These are phyloP conservation scores for Begonia masoniana DNA, from an alignment of 306 rosid species.

Conservation along the genomic window DNA sequence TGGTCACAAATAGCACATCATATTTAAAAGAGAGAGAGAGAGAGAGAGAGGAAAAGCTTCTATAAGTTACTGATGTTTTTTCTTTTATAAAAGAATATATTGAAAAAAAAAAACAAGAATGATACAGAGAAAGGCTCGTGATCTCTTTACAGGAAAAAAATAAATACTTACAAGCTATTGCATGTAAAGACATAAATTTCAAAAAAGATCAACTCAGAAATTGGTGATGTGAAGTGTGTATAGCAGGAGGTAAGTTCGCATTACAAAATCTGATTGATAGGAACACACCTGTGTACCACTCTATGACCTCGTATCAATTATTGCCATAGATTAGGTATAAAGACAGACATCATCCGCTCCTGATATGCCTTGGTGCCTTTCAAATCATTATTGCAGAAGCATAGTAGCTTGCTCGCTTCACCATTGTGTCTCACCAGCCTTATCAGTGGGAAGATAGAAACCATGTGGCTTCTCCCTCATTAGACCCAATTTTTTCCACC, in stretches of 20 bases:
- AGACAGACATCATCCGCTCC: constrained; percentile 99
- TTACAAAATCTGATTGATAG: background rate
- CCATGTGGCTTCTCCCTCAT: constrained; percentile 31
- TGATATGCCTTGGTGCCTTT: constrained; percentile 98
- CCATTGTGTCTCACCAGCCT: constrained; percentile 45
- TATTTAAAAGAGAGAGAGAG: too few relatives aligned
- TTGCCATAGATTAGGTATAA: constrained; percentile 93
- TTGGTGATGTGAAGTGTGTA: background rate
- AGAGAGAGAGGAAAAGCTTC: too few relatives aligned
- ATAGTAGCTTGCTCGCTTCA: constrained; percentile 97
- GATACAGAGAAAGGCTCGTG: too few relatives aligned
- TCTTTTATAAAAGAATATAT: too few relatives aligned
- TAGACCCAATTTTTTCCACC: constrained; percentile 36
- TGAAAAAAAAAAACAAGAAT: background rate
- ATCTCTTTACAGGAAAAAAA: too few relatives aligned
- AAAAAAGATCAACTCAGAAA: background rate
- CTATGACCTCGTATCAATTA: constrained; percentile 97
- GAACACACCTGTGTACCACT: constrained; percentile 88
- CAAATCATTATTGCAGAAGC: constrained; percentile 99
- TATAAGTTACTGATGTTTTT: too few relatives aligned
- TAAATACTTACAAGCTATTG: too few relatives aligned
- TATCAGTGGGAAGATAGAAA: constrained; percentile 26
- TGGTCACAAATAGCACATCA: too few relatives aligned
- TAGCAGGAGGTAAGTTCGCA: too few relatives aligned
- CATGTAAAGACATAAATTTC: too few relatives aligned